Evolutionary conservation across 2,329 filamentous ascomycete species (phyloP), one percentile per base, ranked within the genome.

Genomic region (Colletotrichum incanum): DNA sequence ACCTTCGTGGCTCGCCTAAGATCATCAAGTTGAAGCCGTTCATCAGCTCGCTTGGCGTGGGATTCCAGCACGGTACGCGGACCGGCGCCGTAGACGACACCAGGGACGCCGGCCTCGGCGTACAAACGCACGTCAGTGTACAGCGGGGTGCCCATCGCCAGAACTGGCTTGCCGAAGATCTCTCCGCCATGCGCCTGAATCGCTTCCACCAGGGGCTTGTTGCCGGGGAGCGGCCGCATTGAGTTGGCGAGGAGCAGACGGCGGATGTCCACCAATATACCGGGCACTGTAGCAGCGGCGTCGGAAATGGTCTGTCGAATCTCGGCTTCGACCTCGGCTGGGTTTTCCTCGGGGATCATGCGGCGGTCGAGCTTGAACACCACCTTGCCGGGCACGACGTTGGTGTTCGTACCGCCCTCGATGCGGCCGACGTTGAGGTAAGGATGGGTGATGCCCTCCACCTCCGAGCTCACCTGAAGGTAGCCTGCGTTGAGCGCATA

Each of bases 351-450:
- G 5, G 63, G 68, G 8, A 71, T 72, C 69, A 72, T 72, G 37
- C 69, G 69, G 18, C 69, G 58, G 26, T 72, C 69, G 52, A 72
- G 69, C 50, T 67, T 63, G 69, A 72, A 72, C 7, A 23, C 41
- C 37, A 72, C 65, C 43, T 64, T 65, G 20, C 70, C 70, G 3
- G 70, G 70, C 14, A 72, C 59, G 47, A 72, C 65, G 18, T 72
- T 72, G 26, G 70, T 72, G 60, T 72, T 68, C 9, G 70, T 72
- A 9, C 65, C 70, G 45, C 70, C 70, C 37, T 72, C 65, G 70
- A 72, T 72, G 39, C 70, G 65, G 28, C 70, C 65, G 47, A 72
- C 60, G 60, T 72, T 69, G 12, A 72, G 70, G 55, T 72, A 72
- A 2, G 70, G 70, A n/a, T 72, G 70, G 20, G 60, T 65, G 41